Evolutionary conservation across 257 asterid species (phyloP).

Genomic region (Nicotiana tomentosiformis): DNA sequence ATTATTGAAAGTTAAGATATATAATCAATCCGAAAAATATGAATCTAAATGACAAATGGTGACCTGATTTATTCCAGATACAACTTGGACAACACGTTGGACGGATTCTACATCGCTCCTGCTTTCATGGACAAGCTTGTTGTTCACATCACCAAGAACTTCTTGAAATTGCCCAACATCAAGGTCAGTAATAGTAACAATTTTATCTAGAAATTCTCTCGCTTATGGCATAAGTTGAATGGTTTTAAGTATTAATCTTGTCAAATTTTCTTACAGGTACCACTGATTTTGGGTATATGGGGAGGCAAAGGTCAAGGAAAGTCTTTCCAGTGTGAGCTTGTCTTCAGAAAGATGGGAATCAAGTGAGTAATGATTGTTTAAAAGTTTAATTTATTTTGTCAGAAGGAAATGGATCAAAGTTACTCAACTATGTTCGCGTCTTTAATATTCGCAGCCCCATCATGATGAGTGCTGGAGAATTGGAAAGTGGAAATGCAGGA

Average conservation of each 20-base stretch:
- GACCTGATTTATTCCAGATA: slow-evolving; percentile 10
- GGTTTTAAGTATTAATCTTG: not conserved
- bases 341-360: slow-evolving; percentile 77
- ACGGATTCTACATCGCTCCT: slow-evolving; percentile 74
- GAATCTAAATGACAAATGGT: not conserved
- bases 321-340: slow-evolving; percentile 92
- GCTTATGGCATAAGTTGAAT: not conserved
- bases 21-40: not conserved
- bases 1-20: not conserved
- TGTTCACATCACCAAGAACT: slow-evolving; percentile 68
- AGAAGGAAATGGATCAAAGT: not conserved
- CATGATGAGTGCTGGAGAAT: slow-evolving; percentile 89
- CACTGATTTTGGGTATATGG: slow-evolving; percentile 85
- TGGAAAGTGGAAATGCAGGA: slow-evolving; percentile 70
- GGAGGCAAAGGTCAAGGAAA: slow-evolving; percentile 97
- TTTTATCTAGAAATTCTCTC: not conserved
- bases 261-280: slow-evolving; percentile 33
- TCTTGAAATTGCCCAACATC: slow-evolving; percentile 68
- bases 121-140: slow-evolving; percentile 92
- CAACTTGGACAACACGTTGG: slow-evolving; percentile 57
- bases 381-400: not conserved
- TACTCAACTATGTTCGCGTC: not conserved
- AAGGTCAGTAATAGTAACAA: slow-evolving; percentile 34
- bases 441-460: slow-evolving; percentile 48
- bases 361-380: slow-evolving; percentile 40